phyloP scores from a whole-genome alignment of 1,284 basidiomycete species.

The Marasmius fiardii region DNA sequence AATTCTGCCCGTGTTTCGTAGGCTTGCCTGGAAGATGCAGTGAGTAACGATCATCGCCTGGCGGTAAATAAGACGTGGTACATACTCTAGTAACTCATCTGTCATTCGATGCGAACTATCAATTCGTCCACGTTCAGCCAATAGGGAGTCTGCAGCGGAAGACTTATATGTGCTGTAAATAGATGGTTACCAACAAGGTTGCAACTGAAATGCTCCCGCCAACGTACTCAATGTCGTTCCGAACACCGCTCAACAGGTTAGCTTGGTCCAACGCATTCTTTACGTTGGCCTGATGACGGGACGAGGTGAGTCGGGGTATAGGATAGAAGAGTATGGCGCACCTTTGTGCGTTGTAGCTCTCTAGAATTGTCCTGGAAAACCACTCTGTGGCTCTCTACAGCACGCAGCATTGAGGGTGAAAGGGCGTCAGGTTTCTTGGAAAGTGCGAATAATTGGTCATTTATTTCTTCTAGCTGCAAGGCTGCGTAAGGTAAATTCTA shows the following conservation, averaged over 20 bases:
- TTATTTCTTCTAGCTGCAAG: conserved; percentile 76
- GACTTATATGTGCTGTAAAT: conserved; percentile 80
- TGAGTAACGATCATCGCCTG: conserved; percentile 11
- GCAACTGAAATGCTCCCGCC: neutral
- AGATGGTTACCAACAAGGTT: conserved; percentile 4
- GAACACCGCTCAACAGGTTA: conserved; percentile 86
- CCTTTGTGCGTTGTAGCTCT: conserved; percentile 84
- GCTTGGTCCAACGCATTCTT: conserved; percentile 82
- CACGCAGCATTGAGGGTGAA: conserved; percentile 82
- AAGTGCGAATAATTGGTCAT: conserved; percentile 69
- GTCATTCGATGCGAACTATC: conserved; percentile 95
- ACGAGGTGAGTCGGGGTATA: neutral
- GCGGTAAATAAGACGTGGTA: conserved; percentile 9
- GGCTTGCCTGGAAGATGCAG: conserved; percentile 70
- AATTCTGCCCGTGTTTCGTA: conserved; percentile 98
- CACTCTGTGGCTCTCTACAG: conserved; percentile 88
- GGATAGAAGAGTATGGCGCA: conserved; percentile 22
- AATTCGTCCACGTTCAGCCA: conserved; percentile 86
- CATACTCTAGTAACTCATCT: conserved; percentile 87
- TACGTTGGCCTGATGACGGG: conserved; percentile 63
- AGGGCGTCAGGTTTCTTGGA: conserved; percentile 77
- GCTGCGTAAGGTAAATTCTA: conserved; percentile 14
- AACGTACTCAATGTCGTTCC: conserved; percentile 91
- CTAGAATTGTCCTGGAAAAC: conserved; percentile 85
- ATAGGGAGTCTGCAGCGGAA: conserved; percentile 80